Evolutionary conservation across 768 basidiomycete genomes (phyloP), one percentile per base, ranked within the genome.

Genomic region (Pleurotus eryngii): DNA sequence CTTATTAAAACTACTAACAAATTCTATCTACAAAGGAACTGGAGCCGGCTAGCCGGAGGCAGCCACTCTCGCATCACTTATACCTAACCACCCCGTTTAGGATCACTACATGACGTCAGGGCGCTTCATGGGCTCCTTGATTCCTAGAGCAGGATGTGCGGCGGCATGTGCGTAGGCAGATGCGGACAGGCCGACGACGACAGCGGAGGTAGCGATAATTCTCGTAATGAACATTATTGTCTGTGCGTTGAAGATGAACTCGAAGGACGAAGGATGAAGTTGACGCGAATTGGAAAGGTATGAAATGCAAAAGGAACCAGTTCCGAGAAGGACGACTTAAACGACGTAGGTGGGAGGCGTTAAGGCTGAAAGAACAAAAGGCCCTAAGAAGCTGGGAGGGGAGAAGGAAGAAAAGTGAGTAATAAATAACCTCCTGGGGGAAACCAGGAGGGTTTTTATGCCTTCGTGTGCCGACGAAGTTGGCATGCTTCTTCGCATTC

Each of bases 71-170:
- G 42, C 20, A n/a, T 7, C 12, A 43, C n/a, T 8, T 12, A 43
- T n/a, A 43, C 42, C 42, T 20, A 20, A n/a, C 42, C 42, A n/a
- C 20, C 30, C 30, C 30, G 3, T 1, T 8, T 30, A 30, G 30
- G 30, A 43, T n/a, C 42, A 43, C 18, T 37, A 50, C 49, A 50
- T n/a, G n/a, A 74, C 75, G 46, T 77, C 67, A n/a, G 60, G 65
- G 18, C 74, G 68, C 22, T 57, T 57, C 15, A 70, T 68, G 0
- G 66, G 64, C 20, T 70, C 68, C 18, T 60, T 50, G 30, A 75
- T 69, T 43, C 74, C 74, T 60, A 82, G 73, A 12, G 71, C 72
- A 48, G 80, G 81, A 6, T 72, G 46, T 30, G 83, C 66, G 2
- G 63, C 67, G 8, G 79, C 76, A 57, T 81, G 80, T 0, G 72